Percentiles rank a stretch among this genome's conserved stretches.
These are phyloP conservation scores for Pyrenula aspistea DNA, from an alignment of 495 filamentous ascomycete species.

Conservation along the genomic window DNA sequence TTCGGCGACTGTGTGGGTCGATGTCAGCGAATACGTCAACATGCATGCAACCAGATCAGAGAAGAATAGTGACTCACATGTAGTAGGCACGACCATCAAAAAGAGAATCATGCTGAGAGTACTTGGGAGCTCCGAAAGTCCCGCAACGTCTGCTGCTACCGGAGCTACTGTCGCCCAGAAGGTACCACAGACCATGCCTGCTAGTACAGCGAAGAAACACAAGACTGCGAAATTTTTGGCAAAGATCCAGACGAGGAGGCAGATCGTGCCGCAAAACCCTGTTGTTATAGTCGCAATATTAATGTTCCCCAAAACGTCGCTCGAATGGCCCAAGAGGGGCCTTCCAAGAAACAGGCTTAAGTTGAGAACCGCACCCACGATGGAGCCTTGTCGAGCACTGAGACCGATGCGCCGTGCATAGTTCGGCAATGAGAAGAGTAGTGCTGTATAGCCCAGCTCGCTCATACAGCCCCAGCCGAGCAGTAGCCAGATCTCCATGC, in stretches of 20 bases:
- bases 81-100: constrained; percentile 49
- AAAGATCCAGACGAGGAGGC: constrained; percentile 59
- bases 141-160: constrained; percentile 57
- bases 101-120: constrained; percentile 54
- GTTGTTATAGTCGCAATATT: constrained; percentile 54
- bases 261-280: constrained; percentile 42
- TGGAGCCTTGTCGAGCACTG: constrained; percentile 45
- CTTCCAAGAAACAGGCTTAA: constrained; percentile 51
- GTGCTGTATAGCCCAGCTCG: constrained; percentile 58
- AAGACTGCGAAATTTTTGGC: constrained; percentile 47
- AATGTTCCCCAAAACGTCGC: constrained; percentile 54
- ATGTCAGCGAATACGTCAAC: constrained; percentile 2
- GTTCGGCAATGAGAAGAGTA: constrained; percentile 61
- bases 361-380: constrained; percentile 57
- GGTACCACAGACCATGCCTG: constrained; percentile 52
- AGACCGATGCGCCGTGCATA: constrained; percentile 56
- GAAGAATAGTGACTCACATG: constrained; percentile 22
- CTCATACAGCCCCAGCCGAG: constrained; percentile 52
- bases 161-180: constrained; percentile 61
- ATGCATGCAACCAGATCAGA: background rate
- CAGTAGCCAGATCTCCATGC: constrained; percentile 43
- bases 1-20: constrained; percentile 36
- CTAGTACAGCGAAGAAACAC: constrained; percentile 52
- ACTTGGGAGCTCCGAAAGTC: constrained; percentile 47
- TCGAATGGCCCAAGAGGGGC: constrained; percentile 54